These are phyloP conservation scores for Boeremia lycopersici DNA, from an alignment of 2,329 filamentous ascomycete species.

Conservation along the genomic window DNA sequence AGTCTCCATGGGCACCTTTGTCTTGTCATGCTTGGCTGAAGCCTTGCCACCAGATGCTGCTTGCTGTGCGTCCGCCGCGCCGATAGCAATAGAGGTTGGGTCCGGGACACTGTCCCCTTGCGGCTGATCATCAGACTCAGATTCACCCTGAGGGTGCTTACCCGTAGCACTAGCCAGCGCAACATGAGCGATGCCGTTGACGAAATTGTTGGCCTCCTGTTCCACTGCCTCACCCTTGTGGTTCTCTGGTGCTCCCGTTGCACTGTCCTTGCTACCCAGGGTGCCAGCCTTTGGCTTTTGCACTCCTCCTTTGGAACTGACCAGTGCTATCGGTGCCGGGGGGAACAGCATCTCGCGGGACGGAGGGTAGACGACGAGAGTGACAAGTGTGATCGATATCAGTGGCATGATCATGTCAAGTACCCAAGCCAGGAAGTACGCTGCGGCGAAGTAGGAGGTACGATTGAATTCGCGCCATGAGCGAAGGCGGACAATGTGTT, in stretches of 20 bases:
- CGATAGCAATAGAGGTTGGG: constrained; percentile 61
- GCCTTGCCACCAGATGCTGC: constrained; percentile 59
- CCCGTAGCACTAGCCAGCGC: constrained; percentile 77
- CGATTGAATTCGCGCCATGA: constrained; percentile 78
- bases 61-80: constrained; percentile 61
- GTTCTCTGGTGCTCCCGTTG: constrained; percentile 82
- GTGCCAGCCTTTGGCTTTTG: constrained; percentile 79
- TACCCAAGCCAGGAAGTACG: constrained; percentile 70
- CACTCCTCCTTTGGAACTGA: constrained; percentile 72
- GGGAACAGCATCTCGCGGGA: constrained; percentile 72
- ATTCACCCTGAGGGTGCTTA: constrained; percentile 73
- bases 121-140: constrained; percentile 48
- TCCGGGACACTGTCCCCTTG: constrained; percentile 64
- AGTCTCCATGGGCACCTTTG: constrained; percentile 76
- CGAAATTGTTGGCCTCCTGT: constrained; percentile 80
- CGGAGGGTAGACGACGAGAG: constrained; percentile 69
- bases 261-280: constrained; percentile 75
- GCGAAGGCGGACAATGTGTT: constrained; percentile 76
- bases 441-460: constrained; percentile 69
- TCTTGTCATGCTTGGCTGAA: constrained; percentile 68
- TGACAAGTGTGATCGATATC: constrained; percentile 63
- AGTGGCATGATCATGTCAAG: constrained; percentile 73
- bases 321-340: constrained; percentile 75
- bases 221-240: constrained; percentile 84
- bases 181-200: constrained; percentile 73